Evolutionary conservation across 2,329 filamentous ascomycete genomes (phyloP).

Genomic region (Periglandula ipomoeae): DNA sequence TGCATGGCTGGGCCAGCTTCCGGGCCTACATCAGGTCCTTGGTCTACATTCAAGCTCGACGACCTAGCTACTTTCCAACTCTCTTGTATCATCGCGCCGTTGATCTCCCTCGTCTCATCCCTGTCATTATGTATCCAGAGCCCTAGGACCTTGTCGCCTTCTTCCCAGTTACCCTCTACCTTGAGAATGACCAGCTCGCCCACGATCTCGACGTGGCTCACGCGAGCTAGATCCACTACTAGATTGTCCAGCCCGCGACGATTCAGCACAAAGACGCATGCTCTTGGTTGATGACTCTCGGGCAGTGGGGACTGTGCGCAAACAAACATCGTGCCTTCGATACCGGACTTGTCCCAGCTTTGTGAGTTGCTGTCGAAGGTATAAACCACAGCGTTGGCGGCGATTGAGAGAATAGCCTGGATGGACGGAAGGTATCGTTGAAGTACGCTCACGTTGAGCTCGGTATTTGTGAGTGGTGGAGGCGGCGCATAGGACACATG

Average conservation of each 20-base stretch:
- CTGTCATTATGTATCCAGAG: conserved; percentile 46
- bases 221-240: conserved; percentile 51
- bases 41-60: conserved; percentile 18
- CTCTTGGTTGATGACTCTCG: conserved; percentile 26
- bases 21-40: conserved; percentile 19
- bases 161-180: conserved; percentile 25
- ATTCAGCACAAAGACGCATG: conserved; percentile 65
- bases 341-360: conserved; percentile 74
- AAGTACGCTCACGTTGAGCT: conserved; percentile 81
- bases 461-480: conserved; percentile 63
- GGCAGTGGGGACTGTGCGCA: conserved; percentile 51
- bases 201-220: conserved; percentile 55
- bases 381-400: conserved; percentile 81
- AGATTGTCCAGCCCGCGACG: conserved; percentile 63
- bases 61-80: conserved; percentile 31
- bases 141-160: conserved; percentile 36
- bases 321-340: conserved; percentile 85
- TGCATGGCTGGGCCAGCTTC: conserved; percentile 33
- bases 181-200: conserved; percentile 44
- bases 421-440: conserved; percentile 72
- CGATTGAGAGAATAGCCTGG: conserved; percentile 64
- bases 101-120: conserved; percentile 32
- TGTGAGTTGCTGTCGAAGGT: conserved; percentile 56
- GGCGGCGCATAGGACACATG: conserved; percentile 31
- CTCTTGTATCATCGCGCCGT: conserved; percentile 32